Evolutionary conservation across 495 filamentous ascomycete species (phyloP), one percentile per base, ranked within the genome.

Genomic region (Penicillium simplicissimum): DNA sequence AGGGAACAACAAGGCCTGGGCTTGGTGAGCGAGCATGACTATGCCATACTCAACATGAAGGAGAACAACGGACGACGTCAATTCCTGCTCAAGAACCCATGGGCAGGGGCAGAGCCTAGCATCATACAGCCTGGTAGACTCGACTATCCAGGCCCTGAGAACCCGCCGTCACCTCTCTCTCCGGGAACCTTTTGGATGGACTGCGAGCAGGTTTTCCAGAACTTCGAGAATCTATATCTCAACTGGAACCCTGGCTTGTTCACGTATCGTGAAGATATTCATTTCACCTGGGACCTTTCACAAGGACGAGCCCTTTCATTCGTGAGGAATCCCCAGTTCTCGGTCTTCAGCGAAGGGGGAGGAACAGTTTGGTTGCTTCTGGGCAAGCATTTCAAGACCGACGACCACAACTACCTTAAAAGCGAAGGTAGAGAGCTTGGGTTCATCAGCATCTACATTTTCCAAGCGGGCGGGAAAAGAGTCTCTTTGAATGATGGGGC

Each of bases 231-330:
- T 25, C 82, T 98, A 33, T 99, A 98, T 73, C 78, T 98, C 47
- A 99, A 97, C 73, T 99, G 96, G 96, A 97, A 96, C 66, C 93
- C 96, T 7, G 84, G 82, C 2, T 77, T 97, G 8, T 99, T 99
- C 74, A 77, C 75, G 13, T 75, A 88, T 63, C 87, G 91, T 31
- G 86, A 96, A 70, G 93, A 98, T 67, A 82, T 92, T 56, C 95
- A 99, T 73, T 96, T 98, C 72, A 76, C 82, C 3, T 99, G 95
- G 95, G 84, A 90, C 38, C 79, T 96, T 17, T 81, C 87, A 0
- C 79, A 73, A n/a, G 76, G 80, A 13, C 83, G 76, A 28, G 81
- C 82, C 48, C 68, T 75, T 51, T 71, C 83, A 40, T 91, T 96
- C 67, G 81, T 84, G 2, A 82, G 85, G 34, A 92, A 94, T 67